Conservation (phyloP, 2,329 filamentous ascomycete species). For the Colletotrichum higginsianum region DNA sequence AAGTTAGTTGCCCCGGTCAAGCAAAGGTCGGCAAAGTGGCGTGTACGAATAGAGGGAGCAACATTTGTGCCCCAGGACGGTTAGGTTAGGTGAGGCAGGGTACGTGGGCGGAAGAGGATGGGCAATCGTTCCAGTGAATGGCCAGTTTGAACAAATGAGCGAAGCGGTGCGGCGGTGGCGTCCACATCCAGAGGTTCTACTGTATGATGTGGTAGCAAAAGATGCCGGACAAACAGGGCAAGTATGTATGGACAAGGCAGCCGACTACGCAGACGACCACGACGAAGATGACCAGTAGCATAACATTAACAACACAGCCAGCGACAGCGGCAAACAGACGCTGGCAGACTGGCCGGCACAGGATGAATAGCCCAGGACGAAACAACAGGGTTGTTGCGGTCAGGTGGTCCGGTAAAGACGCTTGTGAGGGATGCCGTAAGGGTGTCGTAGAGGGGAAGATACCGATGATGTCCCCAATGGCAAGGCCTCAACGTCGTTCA, state of each 20-base stretch:
- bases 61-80: neutral
- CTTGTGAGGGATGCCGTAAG: constrained; percentile 13
- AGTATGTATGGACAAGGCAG: neutral
- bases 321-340: constrained; percentile 6
- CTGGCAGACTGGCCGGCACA: constrained; percentile 25
- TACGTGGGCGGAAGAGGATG: neutral
- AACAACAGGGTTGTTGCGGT: constrained; percentile 32
- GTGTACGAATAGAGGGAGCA: neutral
- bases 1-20: neutral
- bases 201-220: neutral
- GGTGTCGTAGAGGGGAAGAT: neutral
- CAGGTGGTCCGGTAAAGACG: constrained; percentile 36
- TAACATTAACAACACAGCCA: constrained; percentile 6
- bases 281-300: neutral
- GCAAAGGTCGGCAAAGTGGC: constrained; percentile 1
- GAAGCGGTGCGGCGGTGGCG: neutral
- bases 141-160: neutral
- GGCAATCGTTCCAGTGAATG: neutral
- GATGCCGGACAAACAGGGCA: neutral
- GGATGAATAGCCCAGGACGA: constrained; percentile 24
- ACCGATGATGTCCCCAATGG: neutral
- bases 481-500: constrained; percentile 1
- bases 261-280: neutral
- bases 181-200: neutral
- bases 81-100: constrained; percentile 15